Conservation (phyloP, 2,329 filamentous ascomycete genomes). For the Seiridium unicorne region DNA sequence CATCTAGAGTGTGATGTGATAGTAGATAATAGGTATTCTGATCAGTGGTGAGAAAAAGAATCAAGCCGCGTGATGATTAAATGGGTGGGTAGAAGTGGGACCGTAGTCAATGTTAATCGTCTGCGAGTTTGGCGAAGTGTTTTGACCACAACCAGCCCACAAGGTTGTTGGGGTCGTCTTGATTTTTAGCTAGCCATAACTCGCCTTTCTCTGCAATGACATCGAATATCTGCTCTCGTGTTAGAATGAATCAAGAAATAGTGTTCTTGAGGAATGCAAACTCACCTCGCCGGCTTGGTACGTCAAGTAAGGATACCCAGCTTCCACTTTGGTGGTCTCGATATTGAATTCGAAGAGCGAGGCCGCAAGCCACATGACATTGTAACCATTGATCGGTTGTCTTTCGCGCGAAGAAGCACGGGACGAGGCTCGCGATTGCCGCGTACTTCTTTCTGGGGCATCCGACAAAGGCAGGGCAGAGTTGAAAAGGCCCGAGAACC, state of each 20-base stretch:
- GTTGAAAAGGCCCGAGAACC: conserved; percentile 78
- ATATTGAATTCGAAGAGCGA: conserved; percentile 98
- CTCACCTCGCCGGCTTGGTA: conserved; percentile 88
- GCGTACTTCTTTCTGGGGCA: conserved; percentile 49
- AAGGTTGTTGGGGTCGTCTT: conserved; percentile 76
- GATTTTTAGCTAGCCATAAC: conserved; percentile 95
- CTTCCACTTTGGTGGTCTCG: conserved; percentile 85
- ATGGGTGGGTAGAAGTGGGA: neutral
- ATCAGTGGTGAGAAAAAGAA: neutral
- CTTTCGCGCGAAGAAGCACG: conserved; percentile 61
- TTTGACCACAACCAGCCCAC: conserved; percentile 99
- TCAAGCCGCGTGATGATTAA: neutral
- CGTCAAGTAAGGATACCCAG: conserved; percentile 91
- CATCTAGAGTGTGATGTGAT: neutral
- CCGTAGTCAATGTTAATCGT: conserved; percentile 28
- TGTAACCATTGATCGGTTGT: conserved; percentile 56
- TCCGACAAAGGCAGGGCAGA: conserved; percentile 83
- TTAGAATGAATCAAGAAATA: conserved; percentile 8
- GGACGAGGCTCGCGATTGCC: conserved; percentile 57
- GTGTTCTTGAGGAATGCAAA: conserved; percentile 1
- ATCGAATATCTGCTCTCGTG: conserved; percentile 65
- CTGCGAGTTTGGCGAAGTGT: conserved; percentile 76
- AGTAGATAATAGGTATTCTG: neutral
- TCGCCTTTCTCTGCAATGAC: conserved; percentile 96
- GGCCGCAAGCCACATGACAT: conserved; percentile 85